Conservation (phyloP, 352 stramenopile species). For the Globisporangium barbulae region DNA sequence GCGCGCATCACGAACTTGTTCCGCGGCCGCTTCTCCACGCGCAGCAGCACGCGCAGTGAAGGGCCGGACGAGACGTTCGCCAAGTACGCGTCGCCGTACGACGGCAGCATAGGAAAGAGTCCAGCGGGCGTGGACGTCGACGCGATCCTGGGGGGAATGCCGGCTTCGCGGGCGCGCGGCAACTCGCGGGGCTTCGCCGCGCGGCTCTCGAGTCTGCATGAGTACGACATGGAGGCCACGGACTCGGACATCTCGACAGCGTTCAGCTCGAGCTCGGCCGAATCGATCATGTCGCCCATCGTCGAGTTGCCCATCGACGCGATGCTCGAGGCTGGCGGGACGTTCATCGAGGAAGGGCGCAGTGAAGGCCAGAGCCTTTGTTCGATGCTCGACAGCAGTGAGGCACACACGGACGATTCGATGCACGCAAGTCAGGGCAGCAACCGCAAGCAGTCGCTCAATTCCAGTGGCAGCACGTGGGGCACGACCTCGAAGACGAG, state of each 20-base stretch:
- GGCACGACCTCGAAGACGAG: slow-evolving; percentile 9
- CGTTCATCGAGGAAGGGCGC: slow-evolving; percentile 25
- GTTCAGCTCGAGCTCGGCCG: slow-evolving; percentile 31
- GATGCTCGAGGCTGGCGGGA: slow-evolving; percentile 49
- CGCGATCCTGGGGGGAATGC: slow-evolving; percentile 27
- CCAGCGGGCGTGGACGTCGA: slow-evolving; percentile 18
- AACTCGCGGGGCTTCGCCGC: slow-evolving; percentile 28
- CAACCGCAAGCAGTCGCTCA: slow-evolving; percentile 11
- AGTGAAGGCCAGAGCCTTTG: slow-evolving; percentile 9
- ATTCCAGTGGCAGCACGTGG: slow-evolving; percentile 15
- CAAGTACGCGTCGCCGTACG: slow-evolving; percentile 46
- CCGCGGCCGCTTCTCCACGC: slow-evolving; percentile 39
- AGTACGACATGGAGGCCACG: slow-evolving; percentile 43
- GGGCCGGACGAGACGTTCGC: slow-evolving; percentile 32
- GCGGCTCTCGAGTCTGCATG: slow-evolving; percentile 59
- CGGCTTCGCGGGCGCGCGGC: slow-evolving; percentile 13
- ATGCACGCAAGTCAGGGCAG: slow-evolving; percentile 10
- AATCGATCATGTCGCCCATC: slow-evolving; percentile 49
- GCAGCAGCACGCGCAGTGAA: slow-evolving; percentile 32
- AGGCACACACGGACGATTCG: slow-evolving; percentile 7
- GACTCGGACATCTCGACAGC: slow-evolving; percentile 37
- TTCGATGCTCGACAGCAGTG: slow-evolving; percentile 17
- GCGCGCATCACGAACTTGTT: slow-evolving; percentile 71
- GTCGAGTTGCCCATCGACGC: slow-evolving; percentile 37
- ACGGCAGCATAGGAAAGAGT: slow-evolving; percentile 19